Base-by-base conservation (phyloP, 2,329 filamentous ascomycete genomes). In the Neoscytalidium dimidiatum region DNA sequence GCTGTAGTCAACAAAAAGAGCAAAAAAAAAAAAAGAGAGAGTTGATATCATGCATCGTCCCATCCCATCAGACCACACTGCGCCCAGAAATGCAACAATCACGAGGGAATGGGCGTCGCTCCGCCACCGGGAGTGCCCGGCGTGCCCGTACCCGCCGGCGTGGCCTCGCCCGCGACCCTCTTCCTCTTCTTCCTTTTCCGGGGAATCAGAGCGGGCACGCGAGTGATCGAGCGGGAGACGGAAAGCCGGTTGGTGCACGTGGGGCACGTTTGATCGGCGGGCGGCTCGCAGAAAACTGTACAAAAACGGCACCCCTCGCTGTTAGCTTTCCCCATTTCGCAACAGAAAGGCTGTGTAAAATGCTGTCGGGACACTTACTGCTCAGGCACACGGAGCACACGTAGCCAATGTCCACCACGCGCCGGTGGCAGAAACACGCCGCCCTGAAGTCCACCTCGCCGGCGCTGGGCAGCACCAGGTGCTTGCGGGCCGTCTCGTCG, bases 311-410 rank as follows among this genome's bases (percentile, higher is more conserved):
- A 31, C 35, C 21, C 38, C 38, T 44, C 29, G 7, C n/a, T n/a
- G n/a, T n/a, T n/a, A n/a, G n/a, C n/a, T n/a, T n/a, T 64, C 52
- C 49, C 31, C 38, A n/a, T 17, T 17, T 5, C 8, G 38, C 14
- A n/a, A 21, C 38, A 9, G n/a, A 17, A 31, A 29, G 9, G 1
- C 11, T 3, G 43, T 3, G 19, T 6, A n/a, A n/a, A n/a, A n/a
- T 26, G 26, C 3, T 23, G 35, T 4, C 26, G 2, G 49, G 46
- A 31, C n/a, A 78, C 82, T 72, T 78, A 86, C 83, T 99, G 77
- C 92, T 96, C 49, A 99, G 82, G 74, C 95, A 99, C 70, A 99
- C 93, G 67, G 92, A 96, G 82, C 95, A 99, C 41, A 99, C 94
- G 75, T 92, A 99, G 8, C 94, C 95, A 1, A 94, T 88, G 78